Conservation (phyloP, 225 moss, liverwort and hornwort species). For the Physcomitrium patens region DNA sequence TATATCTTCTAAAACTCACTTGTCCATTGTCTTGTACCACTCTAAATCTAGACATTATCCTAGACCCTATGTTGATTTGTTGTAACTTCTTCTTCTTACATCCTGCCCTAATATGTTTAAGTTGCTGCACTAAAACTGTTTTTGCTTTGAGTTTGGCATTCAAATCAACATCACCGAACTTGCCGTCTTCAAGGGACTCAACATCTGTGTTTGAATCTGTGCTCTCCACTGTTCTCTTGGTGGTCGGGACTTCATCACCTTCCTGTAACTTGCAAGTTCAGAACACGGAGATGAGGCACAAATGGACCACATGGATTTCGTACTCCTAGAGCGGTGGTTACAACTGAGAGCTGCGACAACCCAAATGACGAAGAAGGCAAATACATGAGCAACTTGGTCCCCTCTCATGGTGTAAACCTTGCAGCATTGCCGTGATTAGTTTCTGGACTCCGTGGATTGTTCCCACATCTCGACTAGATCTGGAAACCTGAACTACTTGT, state of each 20-base stretch:
- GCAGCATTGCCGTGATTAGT: neutral
- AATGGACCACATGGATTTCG: neutral
- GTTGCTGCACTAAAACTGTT: too few relatives aligned
- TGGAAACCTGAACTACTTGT: neutral
- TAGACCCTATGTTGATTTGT: too few relatives aligned
- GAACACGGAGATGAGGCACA: neutral
- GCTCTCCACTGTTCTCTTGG: neutral
- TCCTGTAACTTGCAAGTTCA: neutral
- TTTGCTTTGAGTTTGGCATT: conserved; percentile 22
- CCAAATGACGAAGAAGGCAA: neutral
- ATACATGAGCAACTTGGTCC: neutral
- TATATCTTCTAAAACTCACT: too few relatives aligned
- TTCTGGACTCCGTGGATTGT: neutral
- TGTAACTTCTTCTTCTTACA: too few relatives aligned
- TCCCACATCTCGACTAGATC: neutral
- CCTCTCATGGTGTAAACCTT: neutral
- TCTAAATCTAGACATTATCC: too few relatives aligned
- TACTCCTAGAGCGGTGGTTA: neutral
- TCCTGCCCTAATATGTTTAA: too few relatives aligned
- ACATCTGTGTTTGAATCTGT: neutral
- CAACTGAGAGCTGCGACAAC: neutral
- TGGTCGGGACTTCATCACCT: neutral
- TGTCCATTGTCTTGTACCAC: too few relatives aligned
- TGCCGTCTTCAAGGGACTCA: conserved; percentile 12
- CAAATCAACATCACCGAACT: conserved; percentile 1